phyloP scores from a whole-genome alignment of 2,329 filamentous ascomycete genomes.

The Elsinoe ampelina region DNA sequence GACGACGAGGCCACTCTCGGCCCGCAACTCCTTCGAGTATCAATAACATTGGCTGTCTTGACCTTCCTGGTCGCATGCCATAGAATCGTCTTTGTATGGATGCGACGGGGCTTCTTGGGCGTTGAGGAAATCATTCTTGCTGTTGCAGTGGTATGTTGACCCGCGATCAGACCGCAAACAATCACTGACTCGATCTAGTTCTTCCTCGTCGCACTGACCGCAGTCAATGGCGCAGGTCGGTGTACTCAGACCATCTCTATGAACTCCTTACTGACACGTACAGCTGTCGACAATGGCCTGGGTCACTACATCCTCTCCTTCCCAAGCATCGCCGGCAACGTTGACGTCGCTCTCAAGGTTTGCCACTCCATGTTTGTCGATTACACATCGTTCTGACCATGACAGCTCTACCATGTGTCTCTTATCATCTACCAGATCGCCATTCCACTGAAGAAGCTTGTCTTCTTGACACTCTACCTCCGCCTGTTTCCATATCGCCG shows the following conservation, averaged over 20 bases:
- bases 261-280: background rate
- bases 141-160: background rate
- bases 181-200: background rate
- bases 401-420: background rate
- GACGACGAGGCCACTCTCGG: slow-evolving; percentile 4
- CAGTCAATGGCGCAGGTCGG: slow-evolving; percentile 1
- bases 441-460: background rate
- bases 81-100: slow-evolving; percentile 7
- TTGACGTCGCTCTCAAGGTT: background rate
- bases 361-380: background rate
- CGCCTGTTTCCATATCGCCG: slow-evolving; percentile 9
- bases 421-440: background rate
- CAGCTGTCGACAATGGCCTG: slow-evolving; percentile 1
- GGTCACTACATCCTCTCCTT: slow-evolving; percentile 2
- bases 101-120: background rate
- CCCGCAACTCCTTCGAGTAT: slow-evolving; percentile 7
- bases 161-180: background rate
- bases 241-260: background rate
- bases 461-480: slow-evolving; percentile 5
- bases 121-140: slow-evolving; percentile 3
- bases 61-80: slow-evolving; percentile 6
- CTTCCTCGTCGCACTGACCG: slow-evolving; percentile 6
- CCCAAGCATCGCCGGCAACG: background rate
- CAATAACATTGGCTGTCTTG: slow-evolving; percentile 3
- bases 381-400: background rate